These are phyloP conservation scores for Phialocephala subalpina DNA, from an alignment of 2,329 filamentous ascomycete genomes.

Conservation along the genomic window DNA sequence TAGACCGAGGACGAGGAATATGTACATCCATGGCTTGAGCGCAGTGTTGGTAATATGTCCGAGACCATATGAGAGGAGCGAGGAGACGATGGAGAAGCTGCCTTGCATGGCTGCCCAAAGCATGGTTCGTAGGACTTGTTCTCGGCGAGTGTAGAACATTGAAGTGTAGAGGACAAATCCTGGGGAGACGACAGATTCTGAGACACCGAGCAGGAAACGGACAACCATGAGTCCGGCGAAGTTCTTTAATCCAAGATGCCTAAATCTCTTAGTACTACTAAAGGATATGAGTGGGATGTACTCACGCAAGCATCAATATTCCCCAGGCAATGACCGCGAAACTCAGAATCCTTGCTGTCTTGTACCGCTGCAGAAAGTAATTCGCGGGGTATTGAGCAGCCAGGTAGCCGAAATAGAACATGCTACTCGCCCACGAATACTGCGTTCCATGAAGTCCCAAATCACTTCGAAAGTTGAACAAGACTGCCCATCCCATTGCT, in stretches of 20 bases:
- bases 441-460: constrained; percentile 5
- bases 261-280: not conserved
- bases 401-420: constrained; percentile 16
- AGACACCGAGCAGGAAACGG: constrained; percentile 48
- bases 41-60: constrained; percentile 11
- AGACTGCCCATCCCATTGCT: constrained; percentile 8
- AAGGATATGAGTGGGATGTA: not conserved
- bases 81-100: constrained; percentile 5
- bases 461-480: constrained; percentile 9
- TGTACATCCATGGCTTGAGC: constrained; percentile 17
- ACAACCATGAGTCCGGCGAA: constrained; percentile 40
- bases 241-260: constrained; percentile 10
- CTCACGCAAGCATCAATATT: constrained; percentile 9
- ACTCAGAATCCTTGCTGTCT: constrained; percentile 4
- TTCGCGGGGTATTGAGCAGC: constrained; percentile 11
- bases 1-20: constrained; percentile 11
- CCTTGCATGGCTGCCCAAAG: constrained; percentile 16
- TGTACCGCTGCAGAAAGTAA: constrained; percentile 7
- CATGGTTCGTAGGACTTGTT: constrained; percentile 17
- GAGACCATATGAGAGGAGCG: constrained; percentile 11
- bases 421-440: constrained; percentile 11
- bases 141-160: constrained; percentile 20
- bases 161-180: constrained; percentile 11
- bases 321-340: constrained; percentile 6
- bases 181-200: constrained; percentile 40